Base-by-base conservation (phyloP, 306 rosid species). In the Corylus heterophylla region DNA sequence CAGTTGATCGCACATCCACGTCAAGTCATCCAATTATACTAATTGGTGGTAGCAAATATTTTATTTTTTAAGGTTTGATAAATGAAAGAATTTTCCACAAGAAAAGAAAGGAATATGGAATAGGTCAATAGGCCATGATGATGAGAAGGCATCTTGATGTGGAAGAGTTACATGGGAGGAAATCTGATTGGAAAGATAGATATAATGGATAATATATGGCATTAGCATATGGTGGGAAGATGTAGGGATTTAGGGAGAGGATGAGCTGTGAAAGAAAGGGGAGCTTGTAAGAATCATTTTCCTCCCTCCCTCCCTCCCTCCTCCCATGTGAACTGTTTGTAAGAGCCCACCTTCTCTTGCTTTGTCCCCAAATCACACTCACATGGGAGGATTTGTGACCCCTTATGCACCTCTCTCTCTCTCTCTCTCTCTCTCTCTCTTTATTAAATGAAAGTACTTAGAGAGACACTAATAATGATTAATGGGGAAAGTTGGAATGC, bases 241-340 rank as follows among this genome's bases (percentile, higher is more conserved):
- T 82, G 56, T 45, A 75, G 66, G 64, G 80, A 78, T 64, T 80
- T 76, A 79, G 82, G 86, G 77, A 72, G 74, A 72, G 74, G 76
- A 86, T 89, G 97, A 91, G 97, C 93, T 93, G 98, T 91, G 93
- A 87, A 82, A 68, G 63, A 74, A 79, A 85, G 88, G 66, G 77
- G 85, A 45, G 71, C 1, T 70, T 47, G 81, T 76, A 17, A 79
- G 97, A 93, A 91, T 90, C 83, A 88, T 91, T 78, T 83, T 29
- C 87, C 81, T 84, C 84, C 79, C 82, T 76, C 74, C 47, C 12
- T 31, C 35, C 87, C 80, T 84, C 84, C 79, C 82, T 76, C 74
- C 51, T 8, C 87, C 98, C 98, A 94, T 92, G 98, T 94, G 98
- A 92, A 79, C 75, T 88, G 86, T 76, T 83, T 81, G 78, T 54